Evolutionary conservation across 1,284 basidiomycete species (phyloP).

Genomic region (Fomitopsis betulina): DNA sequence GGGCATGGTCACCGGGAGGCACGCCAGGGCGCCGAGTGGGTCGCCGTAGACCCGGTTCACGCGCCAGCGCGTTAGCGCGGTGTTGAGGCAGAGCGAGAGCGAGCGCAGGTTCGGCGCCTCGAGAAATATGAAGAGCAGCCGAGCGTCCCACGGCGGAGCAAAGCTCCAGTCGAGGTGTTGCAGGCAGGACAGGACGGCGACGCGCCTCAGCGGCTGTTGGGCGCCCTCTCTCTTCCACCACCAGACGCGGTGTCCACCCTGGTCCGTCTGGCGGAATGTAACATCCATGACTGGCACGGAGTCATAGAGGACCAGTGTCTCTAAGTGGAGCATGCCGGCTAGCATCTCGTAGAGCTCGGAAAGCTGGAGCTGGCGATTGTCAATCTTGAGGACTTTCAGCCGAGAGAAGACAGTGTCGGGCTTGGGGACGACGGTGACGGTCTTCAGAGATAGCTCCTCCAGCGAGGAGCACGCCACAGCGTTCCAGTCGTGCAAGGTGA

Average conservation of each 20-base stretch:
- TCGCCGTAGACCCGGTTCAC: neutral
- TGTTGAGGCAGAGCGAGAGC: neutral
- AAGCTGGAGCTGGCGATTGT: neutral
- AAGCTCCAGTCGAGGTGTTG: neutral
- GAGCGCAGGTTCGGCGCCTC: neutral
- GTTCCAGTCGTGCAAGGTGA: neutral
- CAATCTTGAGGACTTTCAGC: neutral
- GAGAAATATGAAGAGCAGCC: neutral
- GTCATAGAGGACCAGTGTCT: neutral
- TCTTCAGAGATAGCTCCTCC: neutral
- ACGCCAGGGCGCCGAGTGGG: neutral
- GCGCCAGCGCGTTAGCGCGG: neutral
- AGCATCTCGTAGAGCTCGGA: neutral
- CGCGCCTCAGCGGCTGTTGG: neutral
- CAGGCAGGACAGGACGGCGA: neutral
- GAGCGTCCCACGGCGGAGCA: neutral
- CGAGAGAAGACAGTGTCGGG: neutral
- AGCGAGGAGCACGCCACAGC: neutral
- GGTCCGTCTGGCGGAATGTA: neutral
- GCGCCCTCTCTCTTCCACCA: too few species aligned
- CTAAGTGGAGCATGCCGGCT: neutral
- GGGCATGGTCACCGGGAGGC: neutral
- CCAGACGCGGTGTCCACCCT: too few species aligned
- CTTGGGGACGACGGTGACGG: neutral
- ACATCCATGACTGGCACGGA: neutral